Base-by-base conservation (phyloP, 805 yeast species). In the Yamadazyma sp. region DNA sequence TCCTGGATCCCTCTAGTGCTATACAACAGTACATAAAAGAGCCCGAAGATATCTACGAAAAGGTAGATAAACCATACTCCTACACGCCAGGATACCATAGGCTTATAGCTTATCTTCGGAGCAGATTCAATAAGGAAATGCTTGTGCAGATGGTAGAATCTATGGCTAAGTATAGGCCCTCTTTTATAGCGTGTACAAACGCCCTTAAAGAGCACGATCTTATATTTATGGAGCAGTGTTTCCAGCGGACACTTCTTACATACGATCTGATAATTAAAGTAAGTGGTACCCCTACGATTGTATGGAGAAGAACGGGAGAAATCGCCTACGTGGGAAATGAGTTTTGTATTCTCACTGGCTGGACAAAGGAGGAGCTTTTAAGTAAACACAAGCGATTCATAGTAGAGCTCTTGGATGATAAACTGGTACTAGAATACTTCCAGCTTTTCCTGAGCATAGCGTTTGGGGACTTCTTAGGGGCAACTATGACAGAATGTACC, bases 261-360 rank as follows among this genome's bases (percentile, higher is more conserved):
- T 91, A 89, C 57, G 90, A 88, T 43, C 84, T 82, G 57, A 85
- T 86, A 56, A 84, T 93, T 26, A 73, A 80, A 15, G 79, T 84
- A 14, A 79, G 88, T 22, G 97, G 97, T 0, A 91, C 97, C 0
- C 98, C 98, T 2, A 89, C 96, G 0, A 76, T 91, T 15, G 91
- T 89, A 3, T 91, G 98, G 98, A 70, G 99, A 48, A 73, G 98
- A 37, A 89, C 96, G 1, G 96, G 96, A 6, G 96, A 91, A 58
- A 84, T 91, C 9, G 93, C 96, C 0, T 91, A 90, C 43, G 95
- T 90, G 3, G 95, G 95, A n/a, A 85, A 85, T 47, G 98, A 91
- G 59, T 91, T 91, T 57, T 82, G 93, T 49, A 77, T 86, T 12
- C 66, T 91, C 13, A 88, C 97, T 0, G 97, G 98, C 1, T 91